Evolutionary conservation across 1,284 basidiomycete genomes (phyloP).

Genomic region (Mrakiaceae sp.): DNA sequence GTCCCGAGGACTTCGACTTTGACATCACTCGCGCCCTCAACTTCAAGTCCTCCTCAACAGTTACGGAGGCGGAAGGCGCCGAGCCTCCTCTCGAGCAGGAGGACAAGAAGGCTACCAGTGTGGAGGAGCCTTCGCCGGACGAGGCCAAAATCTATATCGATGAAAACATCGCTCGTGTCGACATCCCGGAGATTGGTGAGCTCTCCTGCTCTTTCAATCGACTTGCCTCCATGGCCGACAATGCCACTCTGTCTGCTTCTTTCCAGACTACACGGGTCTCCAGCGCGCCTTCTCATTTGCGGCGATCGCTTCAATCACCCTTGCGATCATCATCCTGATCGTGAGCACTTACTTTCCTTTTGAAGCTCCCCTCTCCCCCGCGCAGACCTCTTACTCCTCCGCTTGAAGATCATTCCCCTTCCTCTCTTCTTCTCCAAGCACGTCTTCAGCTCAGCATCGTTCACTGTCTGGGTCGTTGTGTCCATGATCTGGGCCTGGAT

Average conservation of each 20-base stretch:
- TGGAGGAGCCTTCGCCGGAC: neutral
- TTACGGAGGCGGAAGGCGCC: neutral
- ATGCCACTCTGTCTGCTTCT: too few relatives aligned
- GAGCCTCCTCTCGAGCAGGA: slow-evolving; percentile 22
- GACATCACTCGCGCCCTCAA: slow-evolving; percentile 65
- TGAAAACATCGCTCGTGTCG: neutral
- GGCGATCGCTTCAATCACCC: slow-evolving; percentile 50
- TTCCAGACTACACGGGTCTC: neutral
- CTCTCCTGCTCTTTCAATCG: too few relatives aligned
- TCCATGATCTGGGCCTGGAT: slow-evolving; percentile 61
- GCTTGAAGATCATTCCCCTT: slow-evolving; percentile 55
- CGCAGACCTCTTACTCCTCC: neutral
- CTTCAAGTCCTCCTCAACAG: slow-evolving; percentile 18
- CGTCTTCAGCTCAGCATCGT: slow-evolving; percentile 53
- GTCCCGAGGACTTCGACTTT: slow-evolving; percentile 72
- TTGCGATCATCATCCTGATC: slow-evolving; percentile 36
- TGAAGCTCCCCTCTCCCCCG: neutral
- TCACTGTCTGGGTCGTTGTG: slow-evolving; percentile 52
- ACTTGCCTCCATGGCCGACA: too few relatives aligned
- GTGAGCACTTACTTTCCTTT: slow-evolving; percentile 38
- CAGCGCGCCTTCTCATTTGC: slow-evolving; percentile 66
- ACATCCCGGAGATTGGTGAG: slow-evolving; percentile 8
- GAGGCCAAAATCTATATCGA: slow-evolving; percentile 5
- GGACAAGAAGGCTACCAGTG: slow-evolving; percentile 8
- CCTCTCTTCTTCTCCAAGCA: slow-evolving; percentile 71